A percentile compares a stretch with the other conserved stretches of the same genome.
These are phyloP conservation scores for Panaeolus cyanescens DNA, from an alignment of 768 basidiomycete genomes.

Conservation along the genomic window DNA sequence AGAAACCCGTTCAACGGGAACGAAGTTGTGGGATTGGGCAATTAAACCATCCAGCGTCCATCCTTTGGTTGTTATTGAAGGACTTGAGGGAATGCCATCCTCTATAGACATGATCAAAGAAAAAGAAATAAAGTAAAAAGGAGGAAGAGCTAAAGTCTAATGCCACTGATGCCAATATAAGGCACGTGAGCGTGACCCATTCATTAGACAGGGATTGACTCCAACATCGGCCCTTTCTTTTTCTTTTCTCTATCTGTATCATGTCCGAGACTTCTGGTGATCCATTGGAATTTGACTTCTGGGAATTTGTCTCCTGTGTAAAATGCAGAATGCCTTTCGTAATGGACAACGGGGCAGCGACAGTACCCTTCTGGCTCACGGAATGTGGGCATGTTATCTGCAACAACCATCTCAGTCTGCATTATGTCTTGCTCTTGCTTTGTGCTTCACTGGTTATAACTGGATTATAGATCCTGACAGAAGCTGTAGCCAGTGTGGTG, in stretches of 20 bases:
- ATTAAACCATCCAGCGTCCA: constrained; percentile 55
- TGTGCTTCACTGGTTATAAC: constrained; percentile 3
- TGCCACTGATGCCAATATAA: neutral
- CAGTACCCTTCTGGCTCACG: constrained; percentile 84
- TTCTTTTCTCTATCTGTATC: neutral
- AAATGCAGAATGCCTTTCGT: constrained; percentile 71
- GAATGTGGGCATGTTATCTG: constrained; percentile 88
- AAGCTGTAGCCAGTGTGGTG: constrained; percentile 71
- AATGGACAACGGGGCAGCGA: constrained; percentile 46
- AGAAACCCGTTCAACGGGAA: constrained; percentile 23
- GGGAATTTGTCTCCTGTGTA: constrained; percentile 78
- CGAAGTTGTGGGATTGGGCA: constrained; percentile 40
- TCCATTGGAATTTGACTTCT: constrained; percentile 59
- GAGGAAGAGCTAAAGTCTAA: neutral
- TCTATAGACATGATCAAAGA: constrained; percentile 6
- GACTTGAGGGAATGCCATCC: neutral
- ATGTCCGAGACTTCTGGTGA: constrained; percentile 42
- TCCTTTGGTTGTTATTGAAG: constrained; percentile 38
- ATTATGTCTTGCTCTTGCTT: neutral
- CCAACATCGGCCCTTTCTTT: constrained; percentile 38
- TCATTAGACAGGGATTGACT: neutral
- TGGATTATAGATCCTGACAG: constrained; percentile 62
- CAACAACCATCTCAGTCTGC: constrained; percentile 80
- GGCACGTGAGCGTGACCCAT: neutral
- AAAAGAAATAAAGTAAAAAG: neutral